Percentiles rank a stretch among this genome's conserved stretches.
phyloP scores from a whole-genome alignment of 164 flowering plant species.

The Stephania cephalantha region DNA sequence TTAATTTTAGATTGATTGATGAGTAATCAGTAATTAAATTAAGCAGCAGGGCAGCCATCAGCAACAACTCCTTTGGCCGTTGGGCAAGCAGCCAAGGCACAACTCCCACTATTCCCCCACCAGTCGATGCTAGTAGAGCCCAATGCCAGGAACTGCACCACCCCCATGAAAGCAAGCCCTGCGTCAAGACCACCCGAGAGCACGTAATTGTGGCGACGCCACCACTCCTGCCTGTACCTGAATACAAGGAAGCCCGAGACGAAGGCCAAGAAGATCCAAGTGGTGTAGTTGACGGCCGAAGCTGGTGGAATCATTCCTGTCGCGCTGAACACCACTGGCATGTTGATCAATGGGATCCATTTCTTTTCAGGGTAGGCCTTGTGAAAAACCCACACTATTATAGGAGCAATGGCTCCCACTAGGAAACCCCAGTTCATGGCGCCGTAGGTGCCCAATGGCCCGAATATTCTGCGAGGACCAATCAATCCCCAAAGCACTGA shows the following conservation, averaged over 20 bases:
- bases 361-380: slow-evolving; percentile 57
- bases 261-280: slow-evolving; percentile 58
- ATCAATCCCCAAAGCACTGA: slow-evolving; percentile 80
- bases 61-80: slow-evolving; percentile 52
- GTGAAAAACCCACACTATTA: slow-evolving; percentile 50
- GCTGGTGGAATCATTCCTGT: slow-evolving; percentile 62
- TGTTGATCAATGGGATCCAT: slow-evolving; percentile 66
- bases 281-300: slow-evolving; percentile 56
- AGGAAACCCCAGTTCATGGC: slow-evolving; percentile 67
- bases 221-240: slow-evolving; percentile 54
- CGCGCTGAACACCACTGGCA: slow-evolving; percentile 62
- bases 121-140: slow-evolving; percentile 39
- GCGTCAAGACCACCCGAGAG: slow-evolving; percentile 74
- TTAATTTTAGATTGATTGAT: no score
- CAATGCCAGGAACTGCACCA: slow-evolving; percentile 46
- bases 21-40: slow-evolving; percentile 7
- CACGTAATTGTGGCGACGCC: slow-evolving; percentile 60
- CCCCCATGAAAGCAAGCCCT: slow-evolving; percentile 75
- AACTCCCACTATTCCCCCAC: slow-evolving; percentile 70
- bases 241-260: slow-evolving; percentile 50
- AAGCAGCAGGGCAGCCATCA: slow-evolving; percentile 48
- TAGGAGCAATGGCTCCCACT: slow-evolving; percentile 56
- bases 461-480: slow-evolving; percentile 63
- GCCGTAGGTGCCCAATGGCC: slow-evolving; percentile 44
- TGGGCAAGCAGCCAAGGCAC: slow-evolving; percentile 59